These are phyloP conservation scores for Parathielavia appendiculata DNA, from an alignment of 495 filamentous ascomycete species.

Conservation along the genomic window DNA sequence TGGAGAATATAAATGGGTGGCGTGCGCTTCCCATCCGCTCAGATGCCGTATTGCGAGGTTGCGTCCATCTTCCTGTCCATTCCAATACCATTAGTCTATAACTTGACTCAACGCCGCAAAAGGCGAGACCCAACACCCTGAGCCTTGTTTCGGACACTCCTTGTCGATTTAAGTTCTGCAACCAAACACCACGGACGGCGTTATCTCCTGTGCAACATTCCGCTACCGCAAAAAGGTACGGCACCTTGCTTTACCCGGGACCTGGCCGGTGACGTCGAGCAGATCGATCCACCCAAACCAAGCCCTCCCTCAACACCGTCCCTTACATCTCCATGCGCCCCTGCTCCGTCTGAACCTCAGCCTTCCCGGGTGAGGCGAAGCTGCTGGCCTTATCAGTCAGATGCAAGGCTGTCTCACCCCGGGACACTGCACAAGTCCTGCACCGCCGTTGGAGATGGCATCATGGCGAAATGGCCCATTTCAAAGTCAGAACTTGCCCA, in stretches of 20 bases:
- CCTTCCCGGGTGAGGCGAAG: not conserved
- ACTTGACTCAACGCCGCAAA: constrained; percentile 11
- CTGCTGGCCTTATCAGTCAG: not conserved
- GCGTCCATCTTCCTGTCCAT: not conserved
- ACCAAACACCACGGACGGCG: constrained; percentile 23
- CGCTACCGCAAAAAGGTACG: constrained; percentile 16
- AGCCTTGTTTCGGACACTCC: constrained; percentile 25
- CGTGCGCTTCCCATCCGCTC: constrained; percentile 2
- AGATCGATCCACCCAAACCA: not conserved
- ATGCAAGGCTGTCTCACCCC: constrained; percentile 2
- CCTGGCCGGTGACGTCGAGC: constrained; percentile 12
- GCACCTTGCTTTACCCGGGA: constrained; percentile 6
- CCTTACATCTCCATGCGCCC: not conserved
- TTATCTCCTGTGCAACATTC: constrained; percentile 29
- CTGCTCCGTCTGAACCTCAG: constrained; percentile 7
- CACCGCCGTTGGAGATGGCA: not conserved
- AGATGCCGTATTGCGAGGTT: not conserved
- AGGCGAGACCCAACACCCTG: not conserved
- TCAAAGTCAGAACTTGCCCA: not conserved
- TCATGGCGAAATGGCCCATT: not conserved
- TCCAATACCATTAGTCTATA: not conserved
- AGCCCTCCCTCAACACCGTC: not conserved
- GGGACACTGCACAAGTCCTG: not conserved
- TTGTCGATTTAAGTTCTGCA: constrained; percentile 20
- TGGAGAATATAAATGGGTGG: constrained; percentile 19